Conservation (phyloP, 2,329 filamentous ascomycete genomes). For the Colletotrichum sp. region DNA sequence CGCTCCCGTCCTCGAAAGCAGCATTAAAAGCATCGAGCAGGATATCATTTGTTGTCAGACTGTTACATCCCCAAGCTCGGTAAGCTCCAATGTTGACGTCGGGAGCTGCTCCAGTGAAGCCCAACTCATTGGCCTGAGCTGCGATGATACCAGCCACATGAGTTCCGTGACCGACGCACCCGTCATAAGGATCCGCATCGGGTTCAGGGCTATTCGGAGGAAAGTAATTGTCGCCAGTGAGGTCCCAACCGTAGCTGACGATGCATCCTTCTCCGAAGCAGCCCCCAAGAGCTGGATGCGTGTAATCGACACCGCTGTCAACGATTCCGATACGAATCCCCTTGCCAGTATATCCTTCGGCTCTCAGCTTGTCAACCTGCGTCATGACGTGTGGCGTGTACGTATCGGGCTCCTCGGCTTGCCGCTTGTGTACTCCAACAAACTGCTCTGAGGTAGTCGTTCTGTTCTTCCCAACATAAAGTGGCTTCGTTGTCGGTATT, state of each 20-base stretch:
- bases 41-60: conserved; percentile 39
- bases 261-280: conserved; percentile 55
- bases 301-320: conserved; percentile 50
- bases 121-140: conserved; percentile 40
- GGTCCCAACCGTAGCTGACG: conserved; percentile 51
- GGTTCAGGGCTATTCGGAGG: conserved; percentile 32
- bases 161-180: conserved; percentile 36
- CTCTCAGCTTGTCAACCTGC: conserved; percentile 43
- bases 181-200: conserved; percentile 43
- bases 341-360: conserved; percentile 46
- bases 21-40: conserved; percentile 45
- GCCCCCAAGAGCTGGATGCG: conserved; percentile 55
- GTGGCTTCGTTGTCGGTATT: conserved; percentile 18
- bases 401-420: background rate
- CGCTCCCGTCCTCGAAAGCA: conserved; percentile 44
- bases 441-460: background rate
- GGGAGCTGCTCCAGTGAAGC: conserved; percentile 45
- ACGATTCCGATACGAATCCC: conserved; percentile 48
- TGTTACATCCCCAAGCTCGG: conserved; percentile 39
- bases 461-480: conserved; percentile 16
- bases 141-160: conserved; percentile 50
- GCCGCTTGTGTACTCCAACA: background rate
- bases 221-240: conserved; percentile 45
- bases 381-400: conserved; percentile 32
- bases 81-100: conserved; percentile 46